Base-by-base conservation (phyloP, 1,284 basidiomycete species). In the Cryptococcus depauperatus region DNA sequence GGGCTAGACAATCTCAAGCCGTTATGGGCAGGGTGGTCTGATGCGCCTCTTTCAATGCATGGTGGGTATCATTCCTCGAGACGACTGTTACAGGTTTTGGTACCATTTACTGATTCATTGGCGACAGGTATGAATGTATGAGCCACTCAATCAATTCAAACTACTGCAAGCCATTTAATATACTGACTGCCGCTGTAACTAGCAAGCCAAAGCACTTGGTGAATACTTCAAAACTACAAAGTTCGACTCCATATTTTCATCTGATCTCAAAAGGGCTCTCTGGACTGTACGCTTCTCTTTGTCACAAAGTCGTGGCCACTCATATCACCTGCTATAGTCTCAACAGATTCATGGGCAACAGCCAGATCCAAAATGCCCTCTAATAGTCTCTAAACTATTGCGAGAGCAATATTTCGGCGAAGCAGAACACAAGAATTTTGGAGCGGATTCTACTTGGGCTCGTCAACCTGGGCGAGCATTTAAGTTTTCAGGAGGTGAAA, bases 171-270 rank as follows among this genome's bases (percentile, higher is more conserved):
- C n/a, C n/a, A n/a, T 11, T 21, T 39, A 29, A 27, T 33, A n/a
- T 14, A n/a, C n/a, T n/a, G n/a, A n/a, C n/a, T n/a, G 4, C 1
- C 7, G 4, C 11, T 21, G 10, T 55, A 5, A 22, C 6, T 45
- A 88, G 84, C 89, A 92, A 84, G 87, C 89, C 3, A 79, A 77
- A 57, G 85, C 86, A 0, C 73, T 87, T 2, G 87, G 80, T 1
- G 69, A 74, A 40, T 78, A 79, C 19, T 77, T 89, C 27, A 70
- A 78, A n/a, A 58, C 72, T 25, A 78, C 73, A 11, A 74, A 61
- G 8, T 75, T 91, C 54, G 74, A 77, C 34, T 77, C 77, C 16
- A 84, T 96, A 48, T 80, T 86, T 65, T 77, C 84, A 7, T 92
- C 88, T 0, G 78, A 84, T 47, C 77, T 95, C 41, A 77, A 82